A percentile compares a stretch with the other conserved stretches of the same genome.
These are phyloP conservation scores for Passalora sequoiae DNA, from an alignment of 2,329 filamentous ascomycete species.

Conservation along the genomic window DNA sequence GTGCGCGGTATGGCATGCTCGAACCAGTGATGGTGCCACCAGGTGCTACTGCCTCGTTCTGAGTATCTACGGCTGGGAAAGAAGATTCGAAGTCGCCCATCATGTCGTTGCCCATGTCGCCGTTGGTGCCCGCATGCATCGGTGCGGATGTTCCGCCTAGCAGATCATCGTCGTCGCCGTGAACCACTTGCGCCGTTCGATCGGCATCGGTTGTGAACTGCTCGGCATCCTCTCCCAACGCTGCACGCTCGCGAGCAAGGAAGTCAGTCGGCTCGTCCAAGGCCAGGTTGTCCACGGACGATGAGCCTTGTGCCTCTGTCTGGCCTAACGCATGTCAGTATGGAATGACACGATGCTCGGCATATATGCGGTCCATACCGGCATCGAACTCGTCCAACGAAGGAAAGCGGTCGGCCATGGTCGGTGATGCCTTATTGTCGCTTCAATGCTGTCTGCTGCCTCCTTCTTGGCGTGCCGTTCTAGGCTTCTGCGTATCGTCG, in stretches of 20 bases:
- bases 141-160: constrained; percentile 46
- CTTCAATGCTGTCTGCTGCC: background rate
- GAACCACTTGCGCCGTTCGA: constrained; percentile 56
- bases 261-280: constrained; percentile 72
- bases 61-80: constrained; percentile 75
- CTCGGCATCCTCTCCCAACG: constrained; percentile 86
- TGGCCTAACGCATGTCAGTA: constrained; percentile 50
- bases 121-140: constrained; percentile 25
- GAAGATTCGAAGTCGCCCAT: constrained; percentile 73
- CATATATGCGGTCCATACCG: constrained; percentile 32
- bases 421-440: constrained; percentile 14
- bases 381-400: constrained; percentile 51
- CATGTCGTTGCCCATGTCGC: constrained; percentile 22
- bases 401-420: constrained; percentile 50
- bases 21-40: constrained; percentile 75
- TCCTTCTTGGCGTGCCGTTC: background rate
- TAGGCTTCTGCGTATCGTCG: background rate
- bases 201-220: constrained; percentile 80
- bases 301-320: constrained; percentile 56
- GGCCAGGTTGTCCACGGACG: constrained; percentile 46
- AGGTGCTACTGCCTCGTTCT: constrained; percentile 68
- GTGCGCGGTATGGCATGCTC: constrained; percentile 51
- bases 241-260: constrained; percentile 81
- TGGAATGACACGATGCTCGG: background rate
- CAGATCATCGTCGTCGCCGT: constrained; percentile 52